Percentiles rank a stretch among this genome's conserved stretches.
These are phyloP conservation scores for Ilex paraguariensis DNA, from an alignment of 305 asterid species.

Conservation along the genomic window DNA sequence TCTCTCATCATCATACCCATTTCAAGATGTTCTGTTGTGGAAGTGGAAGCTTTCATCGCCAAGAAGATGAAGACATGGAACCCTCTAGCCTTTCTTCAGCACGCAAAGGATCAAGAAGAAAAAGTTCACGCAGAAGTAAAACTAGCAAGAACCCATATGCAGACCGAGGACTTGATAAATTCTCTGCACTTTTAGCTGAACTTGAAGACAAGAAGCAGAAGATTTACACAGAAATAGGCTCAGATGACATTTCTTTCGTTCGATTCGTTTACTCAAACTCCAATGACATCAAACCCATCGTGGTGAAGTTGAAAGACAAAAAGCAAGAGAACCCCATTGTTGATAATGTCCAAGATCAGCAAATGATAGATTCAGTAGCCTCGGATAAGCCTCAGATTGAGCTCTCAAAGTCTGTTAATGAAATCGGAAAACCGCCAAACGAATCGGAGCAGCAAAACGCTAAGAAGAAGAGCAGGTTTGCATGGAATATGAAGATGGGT, in stretches of 20 bases:
- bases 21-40: constrained; percentile 25
- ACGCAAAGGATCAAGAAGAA: constrained; percentile 28
- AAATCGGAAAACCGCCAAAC: not conserved
- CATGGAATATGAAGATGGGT: not conserved
- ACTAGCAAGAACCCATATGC: constrained; percentile 41
- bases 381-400: too few species aligned
- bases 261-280: constrained; percentile 43
- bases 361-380: too few species aligned
- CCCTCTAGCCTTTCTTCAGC: constrained; percentile 16
- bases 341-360: too few species aligned
- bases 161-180: constrained; percentile 45
- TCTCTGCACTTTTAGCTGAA: constrained; percentile 43
- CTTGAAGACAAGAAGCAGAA: constrained; percentile 44
- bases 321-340: not conserved
- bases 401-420: not conserved
- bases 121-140: constrained; percentile 9
- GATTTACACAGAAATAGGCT: constrained; percentile 38
- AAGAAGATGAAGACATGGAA: constrained; percentile 28
- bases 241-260: constrained; percentile 38
- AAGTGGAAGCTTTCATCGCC: constrained; percentile 26
- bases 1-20: not conserved
- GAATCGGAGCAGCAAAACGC: not conserved
- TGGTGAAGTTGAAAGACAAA: constrained; percentile 35
- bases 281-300: constrained; percentile 30
- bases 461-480: not conserved